Base-by-base conservation (phyloP, 495 filamentous ascomycete genomes). In the Podospora pseudoanserina region DNA sequence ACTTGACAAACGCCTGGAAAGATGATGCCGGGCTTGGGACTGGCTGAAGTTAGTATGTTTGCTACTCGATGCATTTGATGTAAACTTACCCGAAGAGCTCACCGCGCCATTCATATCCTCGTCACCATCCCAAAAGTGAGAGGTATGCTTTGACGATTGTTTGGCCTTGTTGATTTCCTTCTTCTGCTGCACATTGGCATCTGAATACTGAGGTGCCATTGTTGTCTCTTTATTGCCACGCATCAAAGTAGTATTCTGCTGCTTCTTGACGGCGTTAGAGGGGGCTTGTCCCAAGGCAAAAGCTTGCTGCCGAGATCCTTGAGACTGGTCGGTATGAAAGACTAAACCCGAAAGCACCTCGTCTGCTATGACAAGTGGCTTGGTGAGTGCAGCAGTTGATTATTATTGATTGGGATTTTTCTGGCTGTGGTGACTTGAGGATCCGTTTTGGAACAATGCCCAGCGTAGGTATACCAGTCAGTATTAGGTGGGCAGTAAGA, bases 1-100 rank as follows among this genome's bases (percentile, higher is more conserved):
- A 65, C 0, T 70, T 61, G 16, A 19, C 68, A 65, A 68, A 76
- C 5, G 39, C 9, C 39, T 13, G 7, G 39, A 49, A 49, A 32
- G 30, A 7, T 13, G 39, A 49, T 49, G 39, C 2, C 39, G 0
- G 7, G 39, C 13, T 11, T 49, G 39, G 13, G 9, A 0, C 39
- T 49, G 39, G 13, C 6, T 13, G 9, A 49, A 49, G 39, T 49
- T 13, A 49, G 39, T 3, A 49, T 49, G 39, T 49, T 11, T 49
- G 15, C 39, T 11, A 49, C 15, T 13, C 9, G 13, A 11, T 49
- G 7, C 15, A 49, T 49, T 49, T 49, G 39, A 49, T 13, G 15
- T 16, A 49, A 49, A 49, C 39, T 13, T 49, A 49, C 39, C 7
- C 15, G 39, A 5, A 49, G 39, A 49, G 7, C 9, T 49, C 18